Evolutionary conservation across 2,329 filamentous ascomycete species (phyloP).

Genomic region (Clonostachys rosea): DNA sequence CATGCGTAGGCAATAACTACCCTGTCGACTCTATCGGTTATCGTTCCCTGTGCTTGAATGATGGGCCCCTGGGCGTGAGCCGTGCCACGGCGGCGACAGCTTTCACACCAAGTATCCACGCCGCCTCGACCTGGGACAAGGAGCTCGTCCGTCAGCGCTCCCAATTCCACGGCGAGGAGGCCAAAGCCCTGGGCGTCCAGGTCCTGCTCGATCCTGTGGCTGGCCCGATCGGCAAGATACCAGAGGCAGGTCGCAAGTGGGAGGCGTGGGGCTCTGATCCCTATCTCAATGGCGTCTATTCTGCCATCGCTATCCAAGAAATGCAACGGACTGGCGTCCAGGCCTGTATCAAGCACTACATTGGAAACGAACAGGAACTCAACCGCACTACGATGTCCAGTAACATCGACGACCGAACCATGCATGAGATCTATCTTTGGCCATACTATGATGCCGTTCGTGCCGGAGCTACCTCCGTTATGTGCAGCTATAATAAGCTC

Average conservation of each 20-base stretch:
- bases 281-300: conserved; percentile 62
- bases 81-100: conserved; percentile 64
- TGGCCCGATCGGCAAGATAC: conserved; percentile 70
- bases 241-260: conserved; percentile 75
- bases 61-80: conserved; percentile 75
- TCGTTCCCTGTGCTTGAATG: conserved; percentile 72
- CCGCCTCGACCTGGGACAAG: conserved; percentile 76
- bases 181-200: conserved; percentile 67
- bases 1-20: conserved; percentile 61
- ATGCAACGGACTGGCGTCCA: conserved; percentile 46
- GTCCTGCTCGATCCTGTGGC: conserved; percentile 71
- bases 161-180: conserved; percentile 64
- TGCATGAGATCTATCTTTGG: conserved; percentile 63
- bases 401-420: conserved; percentile 57
- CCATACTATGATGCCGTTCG: conserved; percentile 66
- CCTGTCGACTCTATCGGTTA: conserved; percentile 55
- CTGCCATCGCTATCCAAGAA: conserved; percentile 56
- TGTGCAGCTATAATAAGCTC: conserved; percentile 72
- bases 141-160: conserved; percentile 69
- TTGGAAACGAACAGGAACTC: conserved; percentile 66
- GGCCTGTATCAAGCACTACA: conserved; percentile 54
- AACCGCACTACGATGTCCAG: conserved; percentile 48
- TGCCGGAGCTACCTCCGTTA: conserved; percentile 60
- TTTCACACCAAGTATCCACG: conserved; percentile 76
- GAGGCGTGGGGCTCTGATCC: conserved; percentile 79